These are phyloP conservation scores for Pseudozyma hubeiensis DNA, from an alignment of 1,284 basidiomycete species.

Conservation along the genomic window DNA sequence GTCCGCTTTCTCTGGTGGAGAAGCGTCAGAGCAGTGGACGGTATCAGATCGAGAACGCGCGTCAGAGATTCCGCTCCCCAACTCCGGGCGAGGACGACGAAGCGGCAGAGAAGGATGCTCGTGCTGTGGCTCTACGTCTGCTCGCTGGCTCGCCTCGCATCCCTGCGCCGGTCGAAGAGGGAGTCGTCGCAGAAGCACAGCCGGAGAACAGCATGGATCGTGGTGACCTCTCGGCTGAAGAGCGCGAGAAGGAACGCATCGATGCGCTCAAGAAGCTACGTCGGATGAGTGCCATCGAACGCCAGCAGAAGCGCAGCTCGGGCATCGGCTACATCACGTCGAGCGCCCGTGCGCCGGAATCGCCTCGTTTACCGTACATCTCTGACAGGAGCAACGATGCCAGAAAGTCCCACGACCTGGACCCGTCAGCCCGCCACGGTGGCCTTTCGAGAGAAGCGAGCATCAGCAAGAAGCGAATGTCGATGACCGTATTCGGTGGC, in stretches of 20 bases:
- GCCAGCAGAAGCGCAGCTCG: conserved; percentile 44
- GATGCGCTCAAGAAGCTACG: conserved; percentile 43
- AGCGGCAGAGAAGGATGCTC: conserved; percentile 40
- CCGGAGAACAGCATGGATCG: conserved; percentile 9
- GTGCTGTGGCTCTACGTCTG: conserved; percentile 37
- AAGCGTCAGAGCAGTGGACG: conserved; percentile 38
- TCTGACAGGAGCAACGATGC: conserved; percentile 10
- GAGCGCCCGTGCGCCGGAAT: conserved; percentile 4
- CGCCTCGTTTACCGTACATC: conserved; percentile 21
- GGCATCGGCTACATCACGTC: conserved; percentile 49
- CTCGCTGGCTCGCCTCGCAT: conserved; percentile 30
- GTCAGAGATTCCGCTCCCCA: conserved; percentile 30
- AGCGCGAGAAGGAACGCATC: conserved; percentile 40
- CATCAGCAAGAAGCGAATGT: conserved; percentile 34
- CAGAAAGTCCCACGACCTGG: conserved; percentile 3
- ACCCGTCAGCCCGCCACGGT: conserved; percentile 11
- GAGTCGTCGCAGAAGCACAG: background rate
- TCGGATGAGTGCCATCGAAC: conserved; percentile 43
- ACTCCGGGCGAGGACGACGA: conserved; percentile 41
- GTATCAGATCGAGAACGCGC: conserved; percentile 13
- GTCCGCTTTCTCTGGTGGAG: conserved; percentile 38
- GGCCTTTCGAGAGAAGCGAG: conserved; percentile 25
- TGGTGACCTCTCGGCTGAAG: conserved; percentile 36
- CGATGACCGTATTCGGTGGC: conserved; percentile 40
- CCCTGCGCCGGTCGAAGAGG: conserved; percentile 14